Conservation (phyloP, 257 asterid species). For the Nemophila menziesii region DNA sequence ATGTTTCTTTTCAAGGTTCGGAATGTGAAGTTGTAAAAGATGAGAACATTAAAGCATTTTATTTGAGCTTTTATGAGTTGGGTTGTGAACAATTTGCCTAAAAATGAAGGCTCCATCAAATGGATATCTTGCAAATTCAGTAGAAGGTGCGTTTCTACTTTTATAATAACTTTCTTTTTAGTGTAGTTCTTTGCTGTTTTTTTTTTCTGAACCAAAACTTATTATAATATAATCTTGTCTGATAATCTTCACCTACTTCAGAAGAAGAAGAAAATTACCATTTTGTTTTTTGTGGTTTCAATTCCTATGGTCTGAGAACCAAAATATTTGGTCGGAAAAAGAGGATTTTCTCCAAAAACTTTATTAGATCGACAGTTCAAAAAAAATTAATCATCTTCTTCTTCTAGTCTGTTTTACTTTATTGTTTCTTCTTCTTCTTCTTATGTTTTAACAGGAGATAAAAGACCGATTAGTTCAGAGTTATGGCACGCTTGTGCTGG, state of each 20-base stretch:
- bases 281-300: neutral
- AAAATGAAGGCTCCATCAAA: conserved; percentile 71
- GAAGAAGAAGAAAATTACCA: too few relatives aligned
- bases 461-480: conserved; percentile 80
- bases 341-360: too few relatives aligned
- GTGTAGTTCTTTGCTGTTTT: neutral
- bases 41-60: too few relatives aligned
- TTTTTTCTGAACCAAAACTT: neutral
- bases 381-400: neutral
- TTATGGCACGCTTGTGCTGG: conserved; percentile 99
- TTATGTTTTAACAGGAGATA: conserved; percentile 41
- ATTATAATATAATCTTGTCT: too few relatives aligned
- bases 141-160: conserved; percentile 46
- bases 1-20: neutral
- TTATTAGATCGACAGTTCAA: neutral
- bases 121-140: conserved; percentile 66
- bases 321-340: neutral
- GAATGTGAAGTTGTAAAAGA: conserved; percentile 1
- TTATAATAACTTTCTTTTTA: conserved; percentile 3
- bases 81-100: conserved; percentile 6
- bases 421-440: conserved; percentile 1
- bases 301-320: neutral
- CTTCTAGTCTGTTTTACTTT: neutral
- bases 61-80: neutral
- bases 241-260: neutral